Evolutionary conservation across 106 monocot genomes (phyloP), one percentile per base, ranked within the genome.

Genomic region (Apostasia shenzhenica): DNA sequence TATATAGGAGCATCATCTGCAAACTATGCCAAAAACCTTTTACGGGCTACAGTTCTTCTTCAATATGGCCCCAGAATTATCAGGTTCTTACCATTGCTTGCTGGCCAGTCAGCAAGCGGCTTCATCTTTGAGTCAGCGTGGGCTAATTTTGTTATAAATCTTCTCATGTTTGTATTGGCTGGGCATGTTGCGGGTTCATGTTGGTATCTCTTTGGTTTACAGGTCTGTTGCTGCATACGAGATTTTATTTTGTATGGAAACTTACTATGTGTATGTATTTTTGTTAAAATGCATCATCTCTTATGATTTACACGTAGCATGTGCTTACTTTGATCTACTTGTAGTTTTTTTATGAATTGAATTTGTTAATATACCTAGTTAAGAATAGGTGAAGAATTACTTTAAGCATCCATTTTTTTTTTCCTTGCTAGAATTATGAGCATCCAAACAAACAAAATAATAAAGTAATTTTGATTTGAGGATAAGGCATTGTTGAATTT

Each of bases 91-190:
- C 92, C 91, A 41, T 63, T 89, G 57, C 80, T 91, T 61, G 86
- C 50, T 82, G 92, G 91, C 41, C 88, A 82, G 10, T 94, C 94
- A 64, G 63, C 84, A 60, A 86, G 81, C 77, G 86, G 88, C 14
- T 95, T 95, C 80, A 95, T 92, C 49, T 95, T 95, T 83, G 95
- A 95, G 80, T 92, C 95, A 6, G 88, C 88, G 41, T 92, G 95
- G 91, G 83, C 95, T 55, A 95, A 86, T 74, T 91, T 95, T 76
- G 82, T 95, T 43, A 86, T 92, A 59, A 95, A 89, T 67, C 91
- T 95, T 78, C 86, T 95, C 5, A 89, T 92, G 92, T 92, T 89
- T 89, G 74, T 89, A 43, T 82, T 95, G 63, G 88, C 92, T 75
- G 89, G 95, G 7, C 92, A 95, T 81, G 95, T 95, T 63, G 86